Evolutionary conservation across 2,329 filamentous ascomycete genomes (phyloP).

Genomic region (Eurotiales sp.): DNA sequence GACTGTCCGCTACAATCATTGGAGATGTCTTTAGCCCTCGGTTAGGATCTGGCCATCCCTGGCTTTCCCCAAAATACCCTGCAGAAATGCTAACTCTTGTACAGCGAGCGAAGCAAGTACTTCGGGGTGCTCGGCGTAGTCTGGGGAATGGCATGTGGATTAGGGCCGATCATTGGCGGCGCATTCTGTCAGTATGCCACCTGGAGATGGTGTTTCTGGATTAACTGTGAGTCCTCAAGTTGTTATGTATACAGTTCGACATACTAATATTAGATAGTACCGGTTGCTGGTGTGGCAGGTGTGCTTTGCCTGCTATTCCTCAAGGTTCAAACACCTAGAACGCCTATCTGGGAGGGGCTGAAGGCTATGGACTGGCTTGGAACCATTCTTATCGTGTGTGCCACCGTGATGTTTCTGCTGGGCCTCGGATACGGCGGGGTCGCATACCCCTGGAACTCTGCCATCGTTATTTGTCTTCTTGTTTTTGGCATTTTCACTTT

Average conservation of each 20-base stretch:
- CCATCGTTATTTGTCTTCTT: constrained; percentile 53
- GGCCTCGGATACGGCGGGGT: constrained; percentile 59
- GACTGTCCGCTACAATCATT: constrained; percentile 5
- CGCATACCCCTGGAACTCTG: constrained; percentile 55
- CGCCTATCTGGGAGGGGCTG: constrained; percentile 51
- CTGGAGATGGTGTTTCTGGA: constrained; percentile 53
- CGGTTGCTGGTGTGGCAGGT: constrained; percentile 48
- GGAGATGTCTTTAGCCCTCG: constrained; percentile 5
- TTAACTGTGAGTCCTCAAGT: constrained; percentile 35
- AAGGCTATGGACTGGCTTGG: constrained; percentile 52
- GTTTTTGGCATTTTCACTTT: constrained; percentile 44
- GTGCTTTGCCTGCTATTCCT: constrained; percentile 52
- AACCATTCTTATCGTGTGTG: constrained; percentile 43
- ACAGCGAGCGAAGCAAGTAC: constrained; percentile 9
- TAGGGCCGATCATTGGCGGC: constrained; percentile 54
- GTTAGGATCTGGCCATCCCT: neutral
- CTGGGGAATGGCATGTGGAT: constrained; percentile 52
- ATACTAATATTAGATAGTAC: constrained; percentile 27
- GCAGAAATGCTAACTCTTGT: neutral
- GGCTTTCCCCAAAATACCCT: neutral
- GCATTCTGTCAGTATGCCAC: constrained; percentile 48
- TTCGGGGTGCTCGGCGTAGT: constrained; percentile 45
- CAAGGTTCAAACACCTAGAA: constrained; percentile 54
- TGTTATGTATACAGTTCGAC: neutral
- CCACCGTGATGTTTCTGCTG: constrained; percentile 46